Percentiles rank a stretch among this genome's conserved stretches.
Evolutionary conservation across 2,329 filamentous ascomycete species (phyloP).

Genomic region (Trichoderma atroviride): DNA sequence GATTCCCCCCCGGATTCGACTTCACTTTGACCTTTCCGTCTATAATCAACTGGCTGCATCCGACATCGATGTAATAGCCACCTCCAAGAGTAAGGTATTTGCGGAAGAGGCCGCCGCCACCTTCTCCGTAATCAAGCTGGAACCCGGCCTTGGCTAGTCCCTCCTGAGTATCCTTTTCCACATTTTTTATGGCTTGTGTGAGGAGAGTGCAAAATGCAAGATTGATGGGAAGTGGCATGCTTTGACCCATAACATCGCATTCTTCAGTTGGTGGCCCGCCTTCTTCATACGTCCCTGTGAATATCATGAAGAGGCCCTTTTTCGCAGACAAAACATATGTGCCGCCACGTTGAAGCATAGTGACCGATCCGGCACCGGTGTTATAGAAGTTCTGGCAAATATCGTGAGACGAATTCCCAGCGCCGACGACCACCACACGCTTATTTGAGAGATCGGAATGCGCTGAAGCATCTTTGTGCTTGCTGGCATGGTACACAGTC

Average conservation of each 20-base stretch:
- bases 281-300: constrained; percentile 8
- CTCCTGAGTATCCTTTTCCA: not conserved
- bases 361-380: not conserved
- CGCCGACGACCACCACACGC: not conserved
- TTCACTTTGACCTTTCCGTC: constrained; percentile 5
- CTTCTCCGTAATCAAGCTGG: not conserved
- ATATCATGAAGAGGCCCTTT: not conserved
- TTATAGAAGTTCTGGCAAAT: constrained; percentile 10
- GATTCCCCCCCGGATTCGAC: not conserved
- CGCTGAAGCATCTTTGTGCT: constrained; percentile 9
- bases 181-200: not conserved
- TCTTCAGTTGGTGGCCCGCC: constrained; percentile 9
- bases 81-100: constrained; percentile 10
- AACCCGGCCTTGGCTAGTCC: constrained; percentile 2
- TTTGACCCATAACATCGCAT: constrained; percentile 1
- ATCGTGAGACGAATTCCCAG: not conserved
- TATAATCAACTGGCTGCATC: constrained; percentile 15
- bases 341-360: constrained; percentile 5
- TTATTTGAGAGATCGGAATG: constrained; percentile 1
- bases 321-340: constrained; percentile 5
- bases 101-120: constrained; percentile 8
- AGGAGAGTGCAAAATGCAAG: not conserved
- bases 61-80: constrained; percentile 8
- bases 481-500: not conserved
- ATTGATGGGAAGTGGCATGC: constrained; percentile 1